phyloP scores from a whole-genome alignment of 352 stramenopile genomes.

The Phytophthora idaei region DNA sequence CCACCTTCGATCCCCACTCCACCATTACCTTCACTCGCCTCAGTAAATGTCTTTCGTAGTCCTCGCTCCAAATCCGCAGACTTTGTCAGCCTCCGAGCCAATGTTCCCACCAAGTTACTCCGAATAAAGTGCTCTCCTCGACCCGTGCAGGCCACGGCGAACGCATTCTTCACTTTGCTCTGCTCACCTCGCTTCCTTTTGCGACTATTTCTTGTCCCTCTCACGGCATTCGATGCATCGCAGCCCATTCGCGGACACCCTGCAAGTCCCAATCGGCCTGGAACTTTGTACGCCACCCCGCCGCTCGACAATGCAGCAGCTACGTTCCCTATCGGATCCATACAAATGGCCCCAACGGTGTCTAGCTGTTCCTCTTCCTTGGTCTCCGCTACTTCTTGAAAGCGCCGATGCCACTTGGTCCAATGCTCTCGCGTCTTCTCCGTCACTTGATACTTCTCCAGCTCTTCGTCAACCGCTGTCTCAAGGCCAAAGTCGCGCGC shows the following conservation, averaged over 20 bases:
- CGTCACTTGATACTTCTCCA: slow-evolving; percentile 51
- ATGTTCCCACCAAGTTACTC: slow-evolving; percentile 41
- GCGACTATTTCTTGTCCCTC: slow-evolving; percentile 3
- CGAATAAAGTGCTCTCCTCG: slow-evolving; percentile 76
- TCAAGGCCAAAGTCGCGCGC: slow-evolving; percentile 47
- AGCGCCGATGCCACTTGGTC: slow-evolving; percentile 52
- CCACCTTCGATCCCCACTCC: slow-evolving; percentile 58
- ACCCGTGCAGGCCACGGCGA: slow-evolving; percentile 61
- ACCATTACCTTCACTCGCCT: slow-evolving; percentile 40
- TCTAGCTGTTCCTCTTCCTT: slow-evolving; percentile 37
- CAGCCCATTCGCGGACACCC: slow-evolving; percentile 71
- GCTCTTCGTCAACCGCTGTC: slow-evolving; percentile 28
- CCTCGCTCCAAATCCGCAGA: slow-evolving; percentile 32
- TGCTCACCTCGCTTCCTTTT: slow-evolving; percentile 24
- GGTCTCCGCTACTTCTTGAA: slow-evolving; percentile 20
- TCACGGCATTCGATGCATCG: slow-evolving; percentile 43
- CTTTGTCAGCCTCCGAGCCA: slow-evolving; percentile 39
- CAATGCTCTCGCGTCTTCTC: slow-evolving; percentile 37
- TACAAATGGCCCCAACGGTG: slow-evolving; percentile 67
- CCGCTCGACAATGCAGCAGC: slow-evolving; percentile 70
- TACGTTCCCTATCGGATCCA: slow-evolving; percentile 59
- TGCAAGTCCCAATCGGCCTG: slow-evolving; percentile 66
- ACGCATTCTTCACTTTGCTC: slow-evolving; percentile 36
- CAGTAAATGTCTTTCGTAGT: slow-evolving; percentile 43
- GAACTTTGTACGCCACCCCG: slow-evolving; percentile 68